These are phyloP conservation scores for Coemansia sp. DNA, from an alignment of 192 early-diverging fungal species.

Conservation along the genomic window DNA sequence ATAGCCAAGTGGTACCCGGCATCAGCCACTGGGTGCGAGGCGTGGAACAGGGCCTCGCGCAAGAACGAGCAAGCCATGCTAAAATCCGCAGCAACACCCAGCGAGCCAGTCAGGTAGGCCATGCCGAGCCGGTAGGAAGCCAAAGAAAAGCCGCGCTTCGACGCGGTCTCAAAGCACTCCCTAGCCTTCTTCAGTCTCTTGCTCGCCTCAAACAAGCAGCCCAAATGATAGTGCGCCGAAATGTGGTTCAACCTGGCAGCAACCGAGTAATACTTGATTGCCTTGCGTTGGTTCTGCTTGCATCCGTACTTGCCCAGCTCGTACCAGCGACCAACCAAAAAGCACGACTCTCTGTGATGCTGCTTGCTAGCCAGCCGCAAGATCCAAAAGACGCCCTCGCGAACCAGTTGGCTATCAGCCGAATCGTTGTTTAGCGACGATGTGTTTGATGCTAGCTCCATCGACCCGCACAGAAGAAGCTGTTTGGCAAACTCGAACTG, in stretches of 20 bases:
- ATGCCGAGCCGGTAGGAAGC: conserved; percentile 47
- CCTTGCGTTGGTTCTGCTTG: conserved; percentile 34
- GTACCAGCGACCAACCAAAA: conserved; percentile 50
- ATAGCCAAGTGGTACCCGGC: conserved; percentile 41
- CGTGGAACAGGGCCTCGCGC: conserved; percentile 46
- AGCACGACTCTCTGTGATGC: conserved; percentile 37
- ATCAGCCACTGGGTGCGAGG: conserved; percentile 50
- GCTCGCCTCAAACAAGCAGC: conserved; percentile 27
- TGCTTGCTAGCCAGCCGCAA: conserved; percentile 43
- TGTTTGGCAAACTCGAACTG: conserved; percentile 74
- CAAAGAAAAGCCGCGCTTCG: conserved; percentile 37
- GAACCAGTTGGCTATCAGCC: conserved; percentile 39
- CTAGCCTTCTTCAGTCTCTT: conserved; percentile 34
- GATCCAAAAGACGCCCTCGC: conserved; percentile 54
- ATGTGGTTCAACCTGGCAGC: conserved; percentile 36
- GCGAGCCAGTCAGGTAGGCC: conserved; percentile 45
- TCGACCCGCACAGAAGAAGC: conserved; percentile 46
- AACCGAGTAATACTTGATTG: conserved; percentile 30
- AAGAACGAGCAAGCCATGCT: conserved; percentile 51
- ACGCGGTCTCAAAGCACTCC: conserved; percentile 45
- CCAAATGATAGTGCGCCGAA: conserved; percentile 41
- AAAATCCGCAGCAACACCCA: conserved; percentile 47
- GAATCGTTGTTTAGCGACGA: conserved; percentile 14
- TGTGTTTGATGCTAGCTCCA: conserved; percentile 36
- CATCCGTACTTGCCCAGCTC: conserved; percentile 53